phyloP scores from a whole-genome alignment of 805 yeast genomes.

The Suhomyces tanzawaensis region DNA sequence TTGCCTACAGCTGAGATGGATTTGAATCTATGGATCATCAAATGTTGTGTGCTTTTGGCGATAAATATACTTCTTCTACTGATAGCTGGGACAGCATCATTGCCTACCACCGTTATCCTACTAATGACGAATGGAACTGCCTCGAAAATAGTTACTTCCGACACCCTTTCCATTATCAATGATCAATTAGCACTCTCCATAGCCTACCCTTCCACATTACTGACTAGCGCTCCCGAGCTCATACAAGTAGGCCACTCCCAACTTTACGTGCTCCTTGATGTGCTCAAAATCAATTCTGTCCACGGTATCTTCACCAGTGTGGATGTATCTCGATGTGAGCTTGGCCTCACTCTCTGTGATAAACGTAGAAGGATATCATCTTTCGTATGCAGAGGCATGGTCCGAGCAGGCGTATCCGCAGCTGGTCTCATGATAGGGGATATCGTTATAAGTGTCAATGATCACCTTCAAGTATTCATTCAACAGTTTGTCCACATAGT shows the following conservation, averaged over 20 bases:
- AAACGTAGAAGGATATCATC: constrained; percentile 82
- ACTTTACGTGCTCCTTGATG: constrained; percentile 74
- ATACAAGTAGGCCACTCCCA: constrained; percentile 68
- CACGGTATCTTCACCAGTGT: constrained; percentile 73
- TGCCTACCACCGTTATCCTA: too few species aligned
- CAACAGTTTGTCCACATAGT: constrained; percentile 56
- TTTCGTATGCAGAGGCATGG: constrained; percentile 80
- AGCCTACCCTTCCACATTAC: too few species aligned
- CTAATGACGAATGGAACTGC: too few species aligned
- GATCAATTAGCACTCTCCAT: too few species aligned
- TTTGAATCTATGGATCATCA: too few species aligned
- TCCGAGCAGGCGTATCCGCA: constrained; percentile 96
- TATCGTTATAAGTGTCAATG: constrained; percentile 59
- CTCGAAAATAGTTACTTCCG: too few species aligned
- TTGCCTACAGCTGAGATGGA: too few species aligned
- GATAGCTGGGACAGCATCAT: too few species aligned
- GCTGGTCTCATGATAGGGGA: constrained; percentile 68
- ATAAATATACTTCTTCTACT: too few species aligned
- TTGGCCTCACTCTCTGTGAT: constrained; percentile 74
- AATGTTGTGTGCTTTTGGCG: too few species aligned
- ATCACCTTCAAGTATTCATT: constrained; percentile 61
- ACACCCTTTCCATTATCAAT: too few species aligned
- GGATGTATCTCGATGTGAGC: constrained; percentile 67
- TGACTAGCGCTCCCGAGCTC: constrained; percentile 48
- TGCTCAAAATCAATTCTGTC: constrained; percentile 78